phyloP scores from a whole-genome alignment of 805 yeast species.

The Yarrowia osloensis region DNA sequence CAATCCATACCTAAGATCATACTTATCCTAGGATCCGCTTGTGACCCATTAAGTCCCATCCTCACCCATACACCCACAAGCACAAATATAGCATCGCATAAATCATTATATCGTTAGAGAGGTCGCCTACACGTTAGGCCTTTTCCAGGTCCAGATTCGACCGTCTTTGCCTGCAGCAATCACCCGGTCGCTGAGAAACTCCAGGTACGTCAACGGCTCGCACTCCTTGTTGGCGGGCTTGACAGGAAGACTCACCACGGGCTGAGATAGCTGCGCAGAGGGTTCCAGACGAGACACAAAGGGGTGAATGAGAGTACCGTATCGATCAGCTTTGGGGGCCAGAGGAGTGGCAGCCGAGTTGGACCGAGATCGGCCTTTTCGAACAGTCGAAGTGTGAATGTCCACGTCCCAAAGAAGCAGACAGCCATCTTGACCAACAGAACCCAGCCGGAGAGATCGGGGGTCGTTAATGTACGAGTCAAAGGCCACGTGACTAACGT shows the following conservation, averaged over 20 bases:
- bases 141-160: constrained; percentile 42
- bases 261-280: constrained; percentile 36
- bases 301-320: constrained; percentile 35
- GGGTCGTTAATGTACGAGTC: constrained; percentile 47
- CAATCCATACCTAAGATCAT: too few species aligned
- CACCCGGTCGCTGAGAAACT: constrained; percentile 36
- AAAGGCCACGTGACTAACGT: constrained; percentile 52
- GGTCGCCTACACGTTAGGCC: constrained; percentile 1
- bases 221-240: constrained; percentile 37
- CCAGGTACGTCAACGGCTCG: constrained; percentile 39
- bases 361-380: constrained; percentile 28
- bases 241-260: constrained; percentile 38
- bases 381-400: constrained; percentile 45
- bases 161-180: constrained; percentile 42
- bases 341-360: constrained; percentile 12
- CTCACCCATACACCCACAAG: too few species aligned
- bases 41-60: too few species aligned
- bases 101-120: not conserved
- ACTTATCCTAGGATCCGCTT: too few species aligned
- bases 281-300: constrained; percentile 38
- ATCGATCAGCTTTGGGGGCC: not conserved
- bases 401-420: constrained; percentile 57
- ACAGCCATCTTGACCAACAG: constrained; percentile 59
- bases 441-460: constrained; percentile 51
- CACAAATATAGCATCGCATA: too few species aligned